phyloP scores from a whole-genome alignment of 2,329 filamentous ascomycete genomes.

The Zasmidium angulare region DNA sequence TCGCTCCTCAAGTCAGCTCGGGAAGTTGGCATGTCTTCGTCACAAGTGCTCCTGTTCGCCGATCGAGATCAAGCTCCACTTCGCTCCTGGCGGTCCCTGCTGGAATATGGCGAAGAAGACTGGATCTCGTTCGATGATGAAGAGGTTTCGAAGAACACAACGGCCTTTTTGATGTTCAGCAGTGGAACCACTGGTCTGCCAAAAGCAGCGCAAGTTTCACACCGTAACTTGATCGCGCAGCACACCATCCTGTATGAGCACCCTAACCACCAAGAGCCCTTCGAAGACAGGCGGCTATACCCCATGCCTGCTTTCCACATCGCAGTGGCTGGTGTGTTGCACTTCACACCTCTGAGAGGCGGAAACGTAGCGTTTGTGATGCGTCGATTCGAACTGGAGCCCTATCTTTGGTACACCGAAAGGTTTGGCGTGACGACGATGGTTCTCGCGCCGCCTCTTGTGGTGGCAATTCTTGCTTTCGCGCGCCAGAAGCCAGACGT shows the following conservation, averaged over 20 bases:
- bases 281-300: background rate
- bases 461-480: slow-evolving; percentile 50
- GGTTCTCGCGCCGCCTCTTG: slow-evolving; percentile 54
- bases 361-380: slow-evolving; percentile 41
- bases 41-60: slow-evolving; percentile 12
- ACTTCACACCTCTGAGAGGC: slow-evolving; percentile 36
- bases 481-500: slow-evolving; percentile 37
- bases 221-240: slow-evolving; percentile 58
- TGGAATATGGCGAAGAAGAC: slow-evolving; percentile 45
- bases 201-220: slow-evolving; percentile 59
- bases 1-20: slow-evolving; percentile 35
- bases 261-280: background rate
- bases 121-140: slow-evolving; percentile 49
- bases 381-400: slow-evolving; percentile 50
- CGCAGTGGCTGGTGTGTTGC: slow-evolving; percentile 41
- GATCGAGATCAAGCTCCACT: background rate
- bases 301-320: slow-evolving; percentile 54
- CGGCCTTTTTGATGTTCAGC: slow-evolving; percentile 53
- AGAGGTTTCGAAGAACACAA: slow-evolving; percentile 44
- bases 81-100: slow-evolving; percentile 26
- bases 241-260: slow-evolving; percentile 41
- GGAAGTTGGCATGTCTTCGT: slow-evolving; percentile 42
- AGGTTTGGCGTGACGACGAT: slow-evolving; percentile 52
- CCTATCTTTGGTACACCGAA: slow-evolving; percentile 46
- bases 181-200: slow-evolving; percentile 60